Evolutionary conservation across 1,284 basidiomycete genomes (phyloP), one percentile per base, ranked within the genome.

Genomic region (Irpex sp.): DNA sequence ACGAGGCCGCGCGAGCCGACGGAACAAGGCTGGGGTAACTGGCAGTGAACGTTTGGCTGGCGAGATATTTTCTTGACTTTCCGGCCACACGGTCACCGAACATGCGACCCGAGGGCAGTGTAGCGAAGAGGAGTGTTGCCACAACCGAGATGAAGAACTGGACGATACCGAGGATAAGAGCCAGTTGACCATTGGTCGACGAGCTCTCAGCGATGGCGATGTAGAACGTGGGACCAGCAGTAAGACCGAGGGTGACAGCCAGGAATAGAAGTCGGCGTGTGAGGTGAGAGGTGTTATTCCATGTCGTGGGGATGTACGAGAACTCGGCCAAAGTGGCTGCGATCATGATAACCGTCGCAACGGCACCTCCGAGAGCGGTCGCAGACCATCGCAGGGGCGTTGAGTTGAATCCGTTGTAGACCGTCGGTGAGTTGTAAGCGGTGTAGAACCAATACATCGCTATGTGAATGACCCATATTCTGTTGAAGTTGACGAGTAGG

Each of bases 211-310:
- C 86, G 62, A 91, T 88, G 59, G 89, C 91, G 70, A 97, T 88
- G 77, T 97, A 97, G 76, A 97, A 85, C 1, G 95, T 96, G 3
- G 95, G 95, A 39, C 91, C 95, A 67, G 85, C 86, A 13, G 94
- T 97, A 64, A 94, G 81, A 58, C 81, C 94, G 57, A 97, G 87
- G 26, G 91, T 92, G 75, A 97, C 81, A 56, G 90, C 71, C 58
- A 98, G 82, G 82, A 97, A 96, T 53, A 94, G 69, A 17, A 97
- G 80, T 4, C 95, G 89, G 58, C 94, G 89, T 1, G 92, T 89
- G 57, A 97, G 87, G 73, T 97, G 95, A 4, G 94, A 95, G 11
- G 95, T 93, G 78, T 97, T 97, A 77, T 96, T 97, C 95, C 95
- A 97, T 21, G 93, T 97, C 2, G 94, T 93, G 1, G 95, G 95